Evolutionary conservation across 2,329 filamentous ascomycete species (phyloP).

Genomic region (Fonsecaea pedrosoi): DNA sequence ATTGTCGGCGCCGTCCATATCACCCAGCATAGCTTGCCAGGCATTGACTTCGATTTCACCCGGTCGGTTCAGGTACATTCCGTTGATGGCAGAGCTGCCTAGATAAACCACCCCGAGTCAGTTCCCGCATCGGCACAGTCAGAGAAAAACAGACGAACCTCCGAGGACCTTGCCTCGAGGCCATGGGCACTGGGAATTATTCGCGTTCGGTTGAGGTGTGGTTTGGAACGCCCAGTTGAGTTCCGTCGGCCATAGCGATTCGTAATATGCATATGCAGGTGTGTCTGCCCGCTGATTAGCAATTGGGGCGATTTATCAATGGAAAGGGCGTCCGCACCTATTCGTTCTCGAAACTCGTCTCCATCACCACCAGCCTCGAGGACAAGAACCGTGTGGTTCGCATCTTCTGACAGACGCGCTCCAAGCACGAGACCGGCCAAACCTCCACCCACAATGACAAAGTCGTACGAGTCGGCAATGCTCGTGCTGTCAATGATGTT

Average conservation of each 20-base stretch:
- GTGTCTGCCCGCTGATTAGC: slow-evolving; percentile 41
- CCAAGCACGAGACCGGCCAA: slow-evolving; percentile 45
- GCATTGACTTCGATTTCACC: slow-evolving; percentile 46
- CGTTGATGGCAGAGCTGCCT: slow-evolving; percentile 49
- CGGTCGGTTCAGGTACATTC: slow-evolving; percentile 46
- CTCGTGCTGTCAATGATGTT: slow-evolving; percentile 34
- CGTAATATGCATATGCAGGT: slow-evolving; percentile 45
- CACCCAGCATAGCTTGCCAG: slow-evolving; percentile 44
- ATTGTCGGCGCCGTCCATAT: slow-evolving; percentile 47
- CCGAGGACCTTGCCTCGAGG: slow-evolving; percentile 47
- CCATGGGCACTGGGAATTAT: slow-evolving; percentile 44
- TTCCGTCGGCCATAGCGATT: slow-evolving; percentile 47
- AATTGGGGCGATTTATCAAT: slow-evolving; percentile 14
- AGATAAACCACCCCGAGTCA: slow-evolving; percentile 3
- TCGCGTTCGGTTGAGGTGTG: slow-evolving; percentile 42
- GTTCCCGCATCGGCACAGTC: slow-evolving; percentile 9
- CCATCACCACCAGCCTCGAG: slow-evolving; percentile 45
- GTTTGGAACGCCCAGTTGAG: slow-evolving; percentile 47
- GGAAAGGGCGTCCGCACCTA: slow-evolving; percentile 40
- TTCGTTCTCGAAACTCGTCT: slow-evolving; percentile 45
- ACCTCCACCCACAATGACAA: slow-evolving; percentile 45
- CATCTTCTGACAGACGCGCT: slow-evolving; percentile 42
- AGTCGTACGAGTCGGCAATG: slow-evolving; percentile 43
- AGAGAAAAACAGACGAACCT: slow-evolving; percentile 35
- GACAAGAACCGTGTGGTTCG: slow-evolving; percentile 46